These are phyloP conservation scores for Saturnispora mendoncae DNA, from an alignment of 805 yeast species.

Conservation along the genomic window DNA sequence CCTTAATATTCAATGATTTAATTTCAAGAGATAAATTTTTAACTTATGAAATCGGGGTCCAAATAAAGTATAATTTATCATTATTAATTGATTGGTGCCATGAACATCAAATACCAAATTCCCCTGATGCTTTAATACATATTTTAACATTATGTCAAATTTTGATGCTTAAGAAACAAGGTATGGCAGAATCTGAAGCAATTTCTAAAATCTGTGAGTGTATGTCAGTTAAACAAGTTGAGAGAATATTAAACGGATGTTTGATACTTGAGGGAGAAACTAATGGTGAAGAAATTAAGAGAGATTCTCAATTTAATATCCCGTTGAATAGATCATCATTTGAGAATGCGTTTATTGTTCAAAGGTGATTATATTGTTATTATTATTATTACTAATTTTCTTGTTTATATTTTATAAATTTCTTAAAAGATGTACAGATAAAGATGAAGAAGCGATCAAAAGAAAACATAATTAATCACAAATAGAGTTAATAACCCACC, in stretches of 20 bases:
- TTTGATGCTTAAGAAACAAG: conserved; percentile 10
- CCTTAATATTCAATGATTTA: conserved; percentile 10
- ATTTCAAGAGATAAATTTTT: conserved; percentile 9
- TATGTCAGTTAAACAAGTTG: conserved; percentile 9
- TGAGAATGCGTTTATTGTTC: conserved; percentile 7
- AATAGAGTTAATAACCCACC: background rate
- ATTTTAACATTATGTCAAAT: conserved; percentile 12
- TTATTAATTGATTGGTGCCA: conserved; percentile 14
- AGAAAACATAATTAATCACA: background rate
- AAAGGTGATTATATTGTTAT: background rate
- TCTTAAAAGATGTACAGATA: background rate
- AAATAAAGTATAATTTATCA: conserved; percentile 10
- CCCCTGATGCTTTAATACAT: conserved; percentile 12
- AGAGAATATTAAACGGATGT: conserved; percentile 10
- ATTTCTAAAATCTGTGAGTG: conserved; percentile 7
- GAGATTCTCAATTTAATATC: background rate
- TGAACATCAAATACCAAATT: conserved; percentile 10
- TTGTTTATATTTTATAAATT: too few relatives aligned
- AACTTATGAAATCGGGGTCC: conserved; percentile 4
- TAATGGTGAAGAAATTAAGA: background rate
- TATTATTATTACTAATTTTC: background rate
- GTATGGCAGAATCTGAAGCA: conserved; percentile 8
- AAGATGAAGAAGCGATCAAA: too few relatives aligned
- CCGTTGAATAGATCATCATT: background rate
- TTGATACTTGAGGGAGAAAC: background rate